These are phyloP conservation scores for Theobroma grandiflorum DNA, from an alignment of 441 rosid genomes.

Conservation along the genomic window DNA sequence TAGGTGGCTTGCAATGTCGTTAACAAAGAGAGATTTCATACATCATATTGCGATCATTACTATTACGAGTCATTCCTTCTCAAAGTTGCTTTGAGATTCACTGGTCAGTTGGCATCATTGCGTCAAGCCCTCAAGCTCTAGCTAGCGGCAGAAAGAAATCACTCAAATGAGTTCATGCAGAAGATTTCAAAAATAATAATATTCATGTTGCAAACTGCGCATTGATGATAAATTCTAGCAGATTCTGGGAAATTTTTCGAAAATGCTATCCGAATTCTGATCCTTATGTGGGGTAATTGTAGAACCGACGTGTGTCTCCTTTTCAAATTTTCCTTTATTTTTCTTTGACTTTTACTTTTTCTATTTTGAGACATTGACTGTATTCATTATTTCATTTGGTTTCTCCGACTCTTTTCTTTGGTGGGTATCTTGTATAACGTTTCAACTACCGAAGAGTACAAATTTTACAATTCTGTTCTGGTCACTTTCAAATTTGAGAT, in stretches of 20 bases:
- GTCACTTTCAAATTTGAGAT: conserved; percentile 33
- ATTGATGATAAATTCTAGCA: not conserved
- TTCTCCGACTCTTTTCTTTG: conserved; percentile 1
- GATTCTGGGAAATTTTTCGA: not conserved
- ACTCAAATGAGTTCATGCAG: too few relatives aligned
- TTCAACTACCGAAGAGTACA: conserved; percentile 31
- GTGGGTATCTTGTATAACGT: not conserved
- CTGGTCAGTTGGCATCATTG: too few relatives aligned
- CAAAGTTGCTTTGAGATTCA: too few relatives aligned
- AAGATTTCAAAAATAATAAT: too few relatives aligned
- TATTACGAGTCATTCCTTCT: too few relatives aligned
- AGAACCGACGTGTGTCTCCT: not conserved
- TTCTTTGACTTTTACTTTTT: not conserved
- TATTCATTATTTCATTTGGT: not conserved
- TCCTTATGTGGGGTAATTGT: not conserved
- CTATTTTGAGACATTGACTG: conserved; percentile 5
- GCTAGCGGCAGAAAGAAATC: too few relatives aligned
- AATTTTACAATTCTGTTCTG: not conserved
- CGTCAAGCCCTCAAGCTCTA: too few relatives aligned
- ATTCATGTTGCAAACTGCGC: too few relatives aligned
- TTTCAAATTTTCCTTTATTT: not conserved
- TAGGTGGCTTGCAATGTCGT: too few relatives aligned
- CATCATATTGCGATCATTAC: too few relatives aligned
- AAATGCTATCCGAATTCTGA: not conserved
- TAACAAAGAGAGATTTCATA: too few relatives aligned